Conservation (phyloP, 2,329 filamentous ascomycete genomes). For the Pseudonectria foliicola region DNA sequence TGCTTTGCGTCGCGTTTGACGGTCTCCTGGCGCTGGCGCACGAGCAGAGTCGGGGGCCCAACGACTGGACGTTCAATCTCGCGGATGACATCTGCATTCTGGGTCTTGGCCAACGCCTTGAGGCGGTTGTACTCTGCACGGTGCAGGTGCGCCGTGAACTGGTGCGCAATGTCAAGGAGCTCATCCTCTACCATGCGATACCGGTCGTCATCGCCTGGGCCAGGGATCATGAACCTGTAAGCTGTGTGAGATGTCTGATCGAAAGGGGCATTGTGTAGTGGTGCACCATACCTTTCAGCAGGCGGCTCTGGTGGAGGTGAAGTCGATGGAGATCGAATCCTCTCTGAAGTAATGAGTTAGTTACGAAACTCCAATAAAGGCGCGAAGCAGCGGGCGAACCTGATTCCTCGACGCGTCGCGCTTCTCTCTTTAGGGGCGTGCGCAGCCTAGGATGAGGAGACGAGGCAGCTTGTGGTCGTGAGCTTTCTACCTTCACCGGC, state of each 20-base stretch:
- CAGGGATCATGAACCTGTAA: slow-evolving; percentile 55
- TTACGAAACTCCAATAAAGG: neutral
- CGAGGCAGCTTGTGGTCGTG: slow-evolving; percentile 1
- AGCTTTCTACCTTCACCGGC: slow-evolving; percentile 5
- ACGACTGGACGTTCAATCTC: slow-evolving; percentile 47
- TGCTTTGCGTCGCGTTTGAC: slow-evolving; percentile 18
- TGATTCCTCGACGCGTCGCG: slow-evolving; percentile 15
- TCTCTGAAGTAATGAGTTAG: slow-evolving; percentile 9
- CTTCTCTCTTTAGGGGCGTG: slow-evolving; percentile 7
- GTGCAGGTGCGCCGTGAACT: slow-evolving; percentile 69
- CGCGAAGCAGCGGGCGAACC: slow-evolving; percentile 12
- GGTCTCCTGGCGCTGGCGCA: slow-evolving; percentile 15
- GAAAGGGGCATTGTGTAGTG: neutral
- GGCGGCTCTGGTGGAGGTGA: slow-evolving; percentile 46
- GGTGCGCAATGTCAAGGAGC: slow-evolving; percentile 57
- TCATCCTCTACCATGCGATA: slow-evolving; percentile 85
- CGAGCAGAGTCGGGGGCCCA: slow-evolving; percentile 24
- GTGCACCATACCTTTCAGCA: slow-evolving; percentile 33
- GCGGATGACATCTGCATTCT: slow-evolving; percentile 45
- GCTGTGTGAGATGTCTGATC: neutral
- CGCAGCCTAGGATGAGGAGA: slow-evolving; percentile 4
- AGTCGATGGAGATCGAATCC: slow-evolving; percentile 36
- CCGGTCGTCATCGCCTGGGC: slow-evolving; percentile 58
- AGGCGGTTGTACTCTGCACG: slow-evolving; percentile 68
- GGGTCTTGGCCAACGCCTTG: slow-evolving; percentile 47